Conservation (phyloP, 495 filamentous ascomycete species). For the Daldinia grandis region DNA sequence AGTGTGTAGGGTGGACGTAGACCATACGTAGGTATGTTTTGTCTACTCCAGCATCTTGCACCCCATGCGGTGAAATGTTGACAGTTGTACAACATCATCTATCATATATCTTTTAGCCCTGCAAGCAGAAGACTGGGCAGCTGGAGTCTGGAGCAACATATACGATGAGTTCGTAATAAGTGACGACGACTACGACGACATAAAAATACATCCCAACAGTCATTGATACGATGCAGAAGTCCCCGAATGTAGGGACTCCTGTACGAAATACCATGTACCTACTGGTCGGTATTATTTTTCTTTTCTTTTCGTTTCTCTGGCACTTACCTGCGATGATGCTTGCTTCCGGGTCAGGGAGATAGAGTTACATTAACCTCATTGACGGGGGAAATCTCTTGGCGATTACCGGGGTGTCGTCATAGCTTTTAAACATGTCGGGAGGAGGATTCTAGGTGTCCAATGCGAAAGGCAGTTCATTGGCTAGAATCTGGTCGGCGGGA, state of each 20-base stretch:
- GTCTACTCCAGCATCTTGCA: constrained; percentile 2
- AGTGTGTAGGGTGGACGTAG: constrained; percentile 13
- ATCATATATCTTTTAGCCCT: constrained; percentile 12
- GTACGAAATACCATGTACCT: constrained; percentile 24
- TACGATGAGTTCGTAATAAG: constrained; percentile 1
- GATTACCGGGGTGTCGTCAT: constrained; percentile 40
- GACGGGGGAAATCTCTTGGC: constrained; percentile 41
- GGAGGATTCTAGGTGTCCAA: constrained; percentile 34
- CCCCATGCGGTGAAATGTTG: constrained; percentile 12
- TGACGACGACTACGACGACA: neutral
- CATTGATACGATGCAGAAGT: constrained; percentile 7
- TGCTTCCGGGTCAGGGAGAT: constrained; percentile 25
- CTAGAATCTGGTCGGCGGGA: constrained; percentile 22
- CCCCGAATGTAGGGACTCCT: constrained; percentile 32
- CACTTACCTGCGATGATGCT: constrained; percentile 8
- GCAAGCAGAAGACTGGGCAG: neutral
- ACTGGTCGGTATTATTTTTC: neutral
- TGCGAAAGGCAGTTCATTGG: constrained; percentile 37
- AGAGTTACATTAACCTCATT: constrained; percentile 24
- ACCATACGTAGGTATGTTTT: constrained; percentile 7
- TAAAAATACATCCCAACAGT: constrained; percentile 5
- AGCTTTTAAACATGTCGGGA: constrained; percentile 31
- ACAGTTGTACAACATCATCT: constrained; percentile 16
- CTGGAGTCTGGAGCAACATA: neutral
- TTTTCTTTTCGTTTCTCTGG: neutral